These are phyloP conservation scores for Hypoxylon sp. DNA, from an alignment of 2,329 filamentous ascomycete genomes.

Conservation along the genomic window DNA sequence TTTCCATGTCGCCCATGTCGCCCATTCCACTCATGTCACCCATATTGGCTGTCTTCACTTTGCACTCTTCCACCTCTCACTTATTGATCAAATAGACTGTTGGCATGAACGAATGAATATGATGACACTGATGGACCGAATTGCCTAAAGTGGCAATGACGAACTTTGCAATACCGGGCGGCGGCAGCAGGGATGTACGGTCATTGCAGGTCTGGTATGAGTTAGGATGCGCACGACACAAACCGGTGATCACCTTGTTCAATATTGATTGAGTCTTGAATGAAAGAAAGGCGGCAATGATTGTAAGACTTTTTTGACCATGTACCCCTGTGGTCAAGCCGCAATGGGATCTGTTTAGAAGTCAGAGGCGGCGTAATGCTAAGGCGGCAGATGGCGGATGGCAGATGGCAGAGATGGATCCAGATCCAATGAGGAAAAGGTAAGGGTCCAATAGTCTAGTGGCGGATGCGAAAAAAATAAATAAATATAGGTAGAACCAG, in stretches of 20 bases:
- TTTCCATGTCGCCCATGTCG: slow-evolving; percentile 50
- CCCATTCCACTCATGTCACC: slow-evolving; percentile 54
- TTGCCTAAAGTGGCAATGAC: background rate
- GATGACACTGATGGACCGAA: background rate
- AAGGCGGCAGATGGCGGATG: background rate
- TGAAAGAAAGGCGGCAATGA: background rate
- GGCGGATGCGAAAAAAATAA: background rate
- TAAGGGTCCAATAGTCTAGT: background rate
- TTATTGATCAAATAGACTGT: background rate
- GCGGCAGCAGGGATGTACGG: background rate
- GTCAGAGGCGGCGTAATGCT: slow-evolving; percentile 5
- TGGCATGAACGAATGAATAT: background rate
- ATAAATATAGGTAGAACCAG: slow-evolving; percentile 4
- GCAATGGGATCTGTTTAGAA: background rate
- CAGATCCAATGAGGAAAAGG: slow-evolving; percentile 3
- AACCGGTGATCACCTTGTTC: background rate
- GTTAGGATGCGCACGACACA: background rate
- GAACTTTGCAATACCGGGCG: background rate
- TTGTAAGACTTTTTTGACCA: slow-evolving; percentile 1
- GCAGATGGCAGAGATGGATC: background rate
- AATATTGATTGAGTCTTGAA: background rate
- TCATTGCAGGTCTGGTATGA: slow-evolving; percentile 19
- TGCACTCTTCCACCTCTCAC: slow-evolving; percentile 1
- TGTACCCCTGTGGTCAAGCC: slow-evolving; percentile 3
- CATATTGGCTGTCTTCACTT: slow-evolving; percentile 39